phyloP scores from a whole-genome alignment of 2,329 filamentous ascomycete genomes.

The Penicillium freii region DNA sequence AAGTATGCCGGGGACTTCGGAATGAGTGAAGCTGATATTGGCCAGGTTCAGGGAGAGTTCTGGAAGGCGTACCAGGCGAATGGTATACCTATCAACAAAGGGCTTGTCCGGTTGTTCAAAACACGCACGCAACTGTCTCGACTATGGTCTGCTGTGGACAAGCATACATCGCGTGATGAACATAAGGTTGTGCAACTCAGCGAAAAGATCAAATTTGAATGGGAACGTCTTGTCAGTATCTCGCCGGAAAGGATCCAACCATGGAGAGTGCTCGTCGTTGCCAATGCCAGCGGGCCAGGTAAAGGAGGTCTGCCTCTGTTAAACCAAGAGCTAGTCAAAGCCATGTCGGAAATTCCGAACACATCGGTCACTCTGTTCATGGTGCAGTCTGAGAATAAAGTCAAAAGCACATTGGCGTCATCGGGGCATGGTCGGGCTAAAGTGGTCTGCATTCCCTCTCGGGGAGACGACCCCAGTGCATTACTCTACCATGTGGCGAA shows the following conservation, averaged over 20 bases:
- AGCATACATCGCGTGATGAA: not conserved
- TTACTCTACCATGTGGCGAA: conserved; percentile 1
- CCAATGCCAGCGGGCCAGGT: conserved; percentile 1
- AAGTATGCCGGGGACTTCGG: conserved; percentile 4
- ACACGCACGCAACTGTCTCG: conserved; percentile 2
- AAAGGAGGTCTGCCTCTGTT: conserved; percentile 1
- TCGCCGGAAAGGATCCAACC: not conserved
- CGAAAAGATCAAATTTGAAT: not conserved
- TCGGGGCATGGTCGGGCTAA: not conserved
- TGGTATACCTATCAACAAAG: not conserved
- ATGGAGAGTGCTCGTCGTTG: not conserved
- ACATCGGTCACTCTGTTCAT: not conserved
- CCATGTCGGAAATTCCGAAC: not conserved
- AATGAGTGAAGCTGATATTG: conserved; percentile 4
- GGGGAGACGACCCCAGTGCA: not conserved
- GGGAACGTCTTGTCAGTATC: not conserved
- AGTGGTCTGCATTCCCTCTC: not conserved
- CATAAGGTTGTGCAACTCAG: not conserved
- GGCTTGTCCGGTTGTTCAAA: not conserved
- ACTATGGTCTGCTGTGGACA: not conserved
- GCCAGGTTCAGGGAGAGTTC: not conserved
- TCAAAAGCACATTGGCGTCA: not conserved
- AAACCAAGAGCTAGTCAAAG: conserved; percentile 4
- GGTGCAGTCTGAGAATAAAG: not conserved
- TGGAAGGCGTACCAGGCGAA: not conserved